phyloP scores from a whole-genome alignment of 495 filamentous ascomycete genomes.

The Parathielavia appendiculata region DNA sequence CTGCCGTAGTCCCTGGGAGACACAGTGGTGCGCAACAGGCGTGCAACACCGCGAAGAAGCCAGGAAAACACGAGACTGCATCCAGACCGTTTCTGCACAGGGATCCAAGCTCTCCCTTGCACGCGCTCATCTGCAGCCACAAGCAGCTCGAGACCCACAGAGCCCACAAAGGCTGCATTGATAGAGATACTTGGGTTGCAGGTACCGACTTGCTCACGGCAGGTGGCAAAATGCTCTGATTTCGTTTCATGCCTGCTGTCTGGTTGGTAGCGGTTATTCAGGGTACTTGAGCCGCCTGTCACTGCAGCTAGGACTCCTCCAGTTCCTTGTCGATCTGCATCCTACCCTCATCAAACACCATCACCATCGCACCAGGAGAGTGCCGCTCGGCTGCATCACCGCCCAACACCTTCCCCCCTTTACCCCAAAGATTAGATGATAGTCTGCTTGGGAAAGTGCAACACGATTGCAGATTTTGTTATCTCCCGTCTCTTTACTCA shows the following conservation, averaged over 20 bases:
- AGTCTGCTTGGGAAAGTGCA: no score
- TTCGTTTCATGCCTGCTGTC: background rate
- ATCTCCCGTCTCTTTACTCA: no score
- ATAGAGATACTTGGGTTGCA: conserved; percentile 21
- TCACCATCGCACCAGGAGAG: background rate
- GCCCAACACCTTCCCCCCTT: background rate
- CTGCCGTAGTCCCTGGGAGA: conserved; percentile 12
- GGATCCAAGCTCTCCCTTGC: conserved; percentile 26
- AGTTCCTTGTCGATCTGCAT: conserved; percentile 9
- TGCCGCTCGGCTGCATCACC: no score
- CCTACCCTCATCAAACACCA: conserved; percentile 9
- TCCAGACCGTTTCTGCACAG: conserved; percentile 33
- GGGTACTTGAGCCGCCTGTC: conserved; percentile 1
- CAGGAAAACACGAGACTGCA: conserved; percentile 32
- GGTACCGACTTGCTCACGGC: conserved; percentile 25
- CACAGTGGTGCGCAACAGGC: conserved; percentile 20
- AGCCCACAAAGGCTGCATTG: conserved; percentile 21
- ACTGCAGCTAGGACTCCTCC: background rate
- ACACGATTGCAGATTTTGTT: background rate
- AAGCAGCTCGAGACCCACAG: conserved; percentile 8
- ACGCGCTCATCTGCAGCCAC: conserved; percentile 32
- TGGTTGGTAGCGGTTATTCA: background rate
- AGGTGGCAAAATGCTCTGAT: conserved; percentile 3
- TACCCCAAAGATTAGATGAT: no score
- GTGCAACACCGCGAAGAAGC: conserved; percentile 22